Evolutionary conservation across 192 early-diverging fungal genomes (phyloP).

Genomic region (Allomyces macrogynus): DNA sequence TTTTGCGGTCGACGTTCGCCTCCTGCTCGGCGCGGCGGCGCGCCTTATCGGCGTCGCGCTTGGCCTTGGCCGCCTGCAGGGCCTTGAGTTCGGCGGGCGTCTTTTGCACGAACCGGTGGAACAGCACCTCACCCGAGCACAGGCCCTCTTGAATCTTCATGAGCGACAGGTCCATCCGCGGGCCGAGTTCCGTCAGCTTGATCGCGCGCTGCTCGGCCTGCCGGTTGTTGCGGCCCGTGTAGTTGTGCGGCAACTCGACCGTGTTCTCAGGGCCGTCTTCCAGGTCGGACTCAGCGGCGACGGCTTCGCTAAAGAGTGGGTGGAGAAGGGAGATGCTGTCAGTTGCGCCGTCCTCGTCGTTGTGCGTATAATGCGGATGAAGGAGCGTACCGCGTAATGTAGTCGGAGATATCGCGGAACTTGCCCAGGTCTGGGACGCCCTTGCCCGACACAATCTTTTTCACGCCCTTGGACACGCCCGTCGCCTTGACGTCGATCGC

Average conservation of each 20-base stretch:
- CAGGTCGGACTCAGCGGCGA: constrained; percentile 73
- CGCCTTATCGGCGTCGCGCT: constrained; percentile 39
- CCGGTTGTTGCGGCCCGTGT: constrained; percentile 49
- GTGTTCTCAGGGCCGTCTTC: constrained; percentile 78
- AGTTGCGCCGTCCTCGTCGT: too few species aligned
- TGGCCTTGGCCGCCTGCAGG: constrained; percentile 32
- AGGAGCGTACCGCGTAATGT: constrained; percentile 41
- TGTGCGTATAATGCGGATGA: background rate
- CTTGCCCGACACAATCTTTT: constrained; percentile 49
- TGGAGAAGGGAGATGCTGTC: too few species aligned
- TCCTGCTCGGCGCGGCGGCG: constrained; percentile 60
- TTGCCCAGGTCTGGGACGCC: constrained; percentile 55
- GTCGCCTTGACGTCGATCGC: constrained; percentile 64
- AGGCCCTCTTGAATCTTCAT: constrained; percentile 77
- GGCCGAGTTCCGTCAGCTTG: constrained; percentile 70
- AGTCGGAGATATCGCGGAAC: constrained; percentile 83
- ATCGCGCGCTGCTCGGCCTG: constrained; percentile 67
- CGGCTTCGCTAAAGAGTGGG: constrained; percentile 30
- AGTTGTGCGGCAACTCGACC: constrained; percentile 65
- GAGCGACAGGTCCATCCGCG: constrained; percentile 64
- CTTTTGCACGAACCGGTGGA: constrained; percentile 61
- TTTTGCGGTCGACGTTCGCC: constrained; percentile 60
- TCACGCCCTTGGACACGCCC: constrained; percentile 79
- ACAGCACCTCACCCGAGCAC: constrained; percentile 80
- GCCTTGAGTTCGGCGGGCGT: constrained; percentile 49